Base-by-base conservation (phyloP, 805 yeast genomes). In the Tetrapisispora namnaoensis region DNA sequence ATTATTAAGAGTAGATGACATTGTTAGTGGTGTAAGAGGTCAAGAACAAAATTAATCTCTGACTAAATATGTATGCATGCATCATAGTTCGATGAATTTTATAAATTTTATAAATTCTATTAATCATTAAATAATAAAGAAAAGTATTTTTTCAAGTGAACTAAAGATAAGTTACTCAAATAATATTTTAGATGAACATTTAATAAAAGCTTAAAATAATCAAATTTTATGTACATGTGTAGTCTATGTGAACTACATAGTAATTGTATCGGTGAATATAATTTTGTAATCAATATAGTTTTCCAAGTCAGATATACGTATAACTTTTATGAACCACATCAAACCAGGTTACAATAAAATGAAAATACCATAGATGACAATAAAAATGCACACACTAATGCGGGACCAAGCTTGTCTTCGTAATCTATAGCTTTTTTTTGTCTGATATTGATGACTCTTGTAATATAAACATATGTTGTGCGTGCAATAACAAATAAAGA, bases 1-100 rank as follows among this genome's bases (percentile, higher is more conserved):
- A 72, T 74, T 93, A 61, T 75, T 93, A 65, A 83, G 99, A 62
- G 99, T 93, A 44, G 99, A 93, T 68, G 99, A 93, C 67, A 93
- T 93, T 56, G 99, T 93, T 40, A 83, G 95, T 67, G 99, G 98
- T 57, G 95, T 89, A 28, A 82, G 96, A 60, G 83, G 75, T 51
- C 68, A 65, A 48, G 70, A 67, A 52, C 53, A 58, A 51, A 16
- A 27, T 17, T 40, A 35, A 18, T 42, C 16, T 27, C 4, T 36
- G 38, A 36, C 7, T 36, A 36, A 32, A 32, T 35, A 30, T 43
- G 22, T 17, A 35, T 35, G 21, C 22, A 21, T 35, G 39, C 16
- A 43, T 32, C 18, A 32, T 20, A 28, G 17, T 42, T 10, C 17
- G 13, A 24, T 42, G 37, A 22, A 32, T 34, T 37, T 10, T 20